Base-by-base conservation (phyloP, 2,329 filamentous ascomycete species). In the Graphiopsis chlorocephala region DNA sequence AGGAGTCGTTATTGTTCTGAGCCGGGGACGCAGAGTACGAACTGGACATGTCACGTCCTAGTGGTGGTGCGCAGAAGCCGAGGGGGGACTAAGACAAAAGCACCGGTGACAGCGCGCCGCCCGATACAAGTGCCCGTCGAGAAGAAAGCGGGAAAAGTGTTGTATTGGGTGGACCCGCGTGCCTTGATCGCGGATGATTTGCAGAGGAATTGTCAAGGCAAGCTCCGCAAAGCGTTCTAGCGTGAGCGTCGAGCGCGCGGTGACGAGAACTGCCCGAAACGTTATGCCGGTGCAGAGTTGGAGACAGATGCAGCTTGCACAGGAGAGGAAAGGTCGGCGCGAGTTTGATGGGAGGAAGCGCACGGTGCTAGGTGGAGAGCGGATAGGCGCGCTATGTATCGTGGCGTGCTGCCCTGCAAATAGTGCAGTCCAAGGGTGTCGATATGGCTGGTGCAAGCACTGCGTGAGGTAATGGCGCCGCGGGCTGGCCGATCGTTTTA, bases 121-220 rank as follows among this genome's bases (percentile, higher is more conserved):
- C 70, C 70, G 69, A 68, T 73, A 72, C 71, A 74, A 74, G 73
- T 74, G 73, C 71, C 71, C 69, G 73, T 68, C 68, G 72, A 72
- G 61, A 64, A 68, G 68, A 68, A 65, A 60, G 65, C 70, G 70
- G 70, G 69, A 71, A 71, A 70, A 72, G 73, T 74, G 70, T 73
- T 74, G 73, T 73, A 72, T 71, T 72, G 70, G 68, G 68, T 66
- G 64, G 73, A 70, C 71, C 55, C 71, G 72, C 71, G 72, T 70
- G 71, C 68, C 66, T 79, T 77, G 78, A 77, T 77, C 71, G 77
- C 78, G 79, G 79, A 78, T 81, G 79, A 82, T 81, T 77, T 80
- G 77, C 80, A 81, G 73, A 73, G 76, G 75, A 76, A 67, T 61
- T 64, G 65, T 68, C 65, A 66, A 52, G 67, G 69, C 68, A 71